Base-by-base conservation (phyloP, 1,139 yeast genomes). In the Schizosaccharomyces versatilis region DNA sequence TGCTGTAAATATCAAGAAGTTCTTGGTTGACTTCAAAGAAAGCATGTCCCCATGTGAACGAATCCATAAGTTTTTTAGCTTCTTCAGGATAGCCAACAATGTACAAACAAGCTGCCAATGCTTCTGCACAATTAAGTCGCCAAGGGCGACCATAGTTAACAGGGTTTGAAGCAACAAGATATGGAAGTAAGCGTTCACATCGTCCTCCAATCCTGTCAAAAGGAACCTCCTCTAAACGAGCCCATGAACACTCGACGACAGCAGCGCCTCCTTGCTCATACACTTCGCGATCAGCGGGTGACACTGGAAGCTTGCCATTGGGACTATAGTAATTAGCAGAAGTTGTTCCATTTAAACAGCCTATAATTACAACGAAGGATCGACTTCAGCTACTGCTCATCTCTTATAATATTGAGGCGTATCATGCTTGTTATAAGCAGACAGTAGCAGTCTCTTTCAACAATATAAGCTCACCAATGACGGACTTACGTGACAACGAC, bases 171-270 rank as follows among this genome's bases (percentile, higher is more conserved):
- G 98, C 98, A 3, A 90, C 93, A 57, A 90, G 70, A 63, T 88
- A 90, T 0, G 98, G 98, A 58, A 90, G 12, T 36, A 54, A 53
- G 54, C 98, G 71, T 64, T 90, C 96, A 63, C 85, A 75, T 59
- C 77, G 79, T 2, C 98, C 98, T 2, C 98, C 97, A 58, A 90
- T 88, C 64, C 83, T 84, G 59, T 74, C 71, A 67, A 90, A 90
- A 1, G 98, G 98, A n/a, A 90, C 79, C 66, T 90, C 98, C 56
- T 86, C 95, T 24, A 93, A 67, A 59, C 97, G 71, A 0, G 98
- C 98, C 99, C 99, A 90, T 1, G 96, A 86, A 68, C 97, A 90
- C 66, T 90, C 99, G 1, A 90, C 98, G 7, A 90, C 98, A 0
- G 98, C 95, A 10, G 88, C 93, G 40, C 99, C 99, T 54, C 72